Base-by-base conservation (phyloP, 208 protist genomes). In the Leishmania guyanensis region DNA sequence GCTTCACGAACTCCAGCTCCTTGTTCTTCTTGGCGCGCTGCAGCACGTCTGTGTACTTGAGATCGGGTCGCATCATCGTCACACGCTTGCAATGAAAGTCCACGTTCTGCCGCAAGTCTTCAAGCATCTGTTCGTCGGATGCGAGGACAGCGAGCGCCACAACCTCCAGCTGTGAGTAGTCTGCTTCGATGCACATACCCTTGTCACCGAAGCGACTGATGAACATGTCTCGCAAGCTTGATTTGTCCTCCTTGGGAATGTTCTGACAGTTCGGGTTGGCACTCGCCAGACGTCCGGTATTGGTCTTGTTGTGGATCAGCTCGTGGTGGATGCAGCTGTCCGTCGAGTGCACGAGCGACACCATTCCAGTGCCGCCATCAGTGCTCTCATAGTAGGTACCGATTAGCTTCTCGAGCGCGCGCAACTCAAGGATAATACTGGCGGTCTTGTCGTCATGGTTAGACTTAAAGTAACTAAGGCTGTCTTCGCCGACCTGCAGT, bases 71-170 rank as follows among this genome's bases (percentile, higher is more conserved):
- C 94, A 98, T 98, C 93, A 97, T 96, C 29, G 96, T 93, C 66
- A 98, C 92, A 90, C 96, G 93, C 81, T 98, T 98, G 84, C 93
- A 97, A 80, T 98, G 96, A 81, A 98, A 97, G 84, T 98, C 96
- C 36, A 97, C 87, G 73, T 94, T 95, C 75, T 95, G 86, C 69
- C 90, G 86, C 86, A 98, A 89, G 84, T 98, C 96, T 64, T 96
- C 94, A 10, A 97, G 85, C 93, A 98, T 97, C 87, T 97, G 92
- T 74, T 94, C 73, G 79, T 98, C 96, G 69, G 93, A 90, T 22
- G 93, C 90, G n/a, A 98, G 90, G 60, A 95, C 94, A 70, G 93
- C 93, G n/a, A 98, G 87, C 22, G 91, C 93, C 56, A 98, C 94
- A 39, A 98, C 94, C 87, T 98, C 96, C 53, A 98, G 88, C 84